Percentiles rank a stretch among this genome's conserved stretches.
These are phyloP conservation scores for Pyrus bretschneideri DNA, from an alignment of 306 rosid genomes.

Conservation along the genomic window DNA sequence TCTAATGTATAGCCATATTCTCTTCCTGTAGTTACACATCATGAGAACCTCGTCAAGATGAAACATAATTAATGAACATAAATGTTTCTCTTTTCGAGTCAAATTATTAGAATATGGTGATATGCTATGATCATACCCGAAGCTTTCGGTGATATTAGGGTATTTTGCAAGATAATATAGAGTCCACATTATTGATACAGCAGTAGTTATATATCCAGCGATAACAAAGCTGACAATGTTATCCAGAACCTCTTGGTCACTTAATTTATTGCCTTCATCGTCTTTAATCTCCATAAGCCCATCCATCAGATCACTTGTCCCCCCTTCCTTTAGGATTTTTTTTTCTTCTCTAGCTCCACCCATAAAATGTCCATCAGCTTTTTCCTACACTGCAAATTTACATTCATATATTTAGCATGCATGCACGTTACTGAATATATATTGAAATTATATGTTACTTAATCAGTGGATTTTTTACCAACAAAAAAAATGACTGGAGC, in stretches of 20 bases:
- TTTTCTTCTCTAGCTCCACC: conserved; percentile 33
- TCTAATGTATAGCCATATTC: conserved; percentile 16
- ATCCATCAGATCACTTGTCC: conserved; percentile 29
- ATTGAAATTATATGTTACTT: too few species aligned
- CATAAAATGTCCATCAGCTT: conserved; percentile 28
- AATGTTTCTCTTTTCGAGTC: too few species aligned
- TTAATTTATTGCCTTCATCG: conserved; percentile 24
- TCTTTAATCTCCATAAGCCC: conserved; percentile 36
- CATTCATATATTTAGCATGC: background rate
- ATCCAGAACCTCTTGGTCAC: conserved; percentile 35
- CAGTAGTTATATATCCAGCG: conserved; percentile 25
- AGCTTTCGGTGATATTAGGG: conserved; percentile 29
- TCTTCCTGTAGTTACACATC: conserved; percentile 19
- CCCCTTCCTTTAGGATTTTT: background rate
- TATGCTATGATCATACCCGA: conserved; percentile 1
- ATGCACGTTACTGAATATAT: too few species aligned
- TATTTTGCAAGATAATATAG: conserved; percentile 27
- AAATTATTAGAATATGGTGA: background rate
- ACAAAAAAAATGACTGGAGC: too few species aligned
- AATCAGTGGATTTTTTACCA: too few species aligned
- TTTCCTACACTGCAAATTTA: conserved; percentile 20
- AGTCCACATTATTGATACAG: conserved; percentile 24
- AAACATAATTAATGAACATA: too few species aligned
- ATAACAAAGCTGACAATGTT: conserved; percentile 27
- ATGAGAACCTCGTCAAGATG: too few species aligned